phyloP scores from a whole-genome alignment of 2,329 filamentous ascomycete species.

The Fusarium mangiferae region DNA sequence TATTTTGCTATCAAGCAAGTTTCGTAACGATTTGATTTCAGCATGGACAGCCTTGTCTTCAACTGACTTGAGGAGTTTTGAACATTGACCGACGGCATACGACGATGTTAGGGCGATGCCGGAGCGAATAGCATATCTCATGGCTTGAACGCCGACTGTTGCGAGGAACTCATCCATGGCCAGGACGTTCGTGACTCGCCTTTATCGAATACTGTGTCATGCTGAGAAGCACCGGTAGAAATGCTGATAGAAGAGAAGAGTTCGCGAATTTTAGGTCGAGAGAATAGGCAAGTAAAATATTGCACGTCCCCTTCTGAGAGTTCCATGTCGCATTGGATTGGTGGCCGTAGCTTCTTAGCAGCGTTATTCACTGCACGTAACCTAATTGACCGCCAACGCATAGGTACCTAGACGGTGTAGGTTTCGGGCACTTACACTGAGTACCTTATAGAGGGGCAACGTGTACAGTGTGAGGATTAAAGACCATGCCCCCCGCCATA shows the following conservation, averaged over 20 bases:
- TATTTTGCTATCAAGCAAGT: slow-evolving; percentile 85
- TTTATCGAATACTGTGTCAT: slow-evolving; percentile 19
- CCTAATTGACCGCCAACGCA: slow-evolving; percentile 27
- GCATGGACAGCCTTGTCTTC: slow-evolving; percentile 73
- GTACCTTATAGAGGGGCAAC: slow-evolving; percentile 28
- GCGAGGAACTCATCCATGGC: slow-evolving; percentile 75
- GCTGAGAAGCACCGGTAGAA: slow-evolving; percentile 1
- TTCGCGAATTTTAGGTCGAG: neutral
- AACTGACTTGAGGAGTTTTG: slow-evolving; percentile 79
- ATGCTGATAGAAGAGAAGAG: neutral
- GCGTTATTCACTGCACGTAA: slow-evolving; percentile 30
- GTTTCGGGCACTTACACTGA: slow-evolving; percentile 16
- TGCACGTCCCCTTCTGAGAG: slow-evolving; percentile 20
- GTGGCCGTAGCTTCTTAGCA: slow-evolving; percentile 17
- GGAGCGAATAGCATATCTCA: slow-evolving; percentile 92
- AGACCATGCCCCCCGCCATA: slow-evolving; percentile 13
- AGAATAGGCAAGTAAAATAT: neutral
- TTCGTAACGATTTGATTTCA: slow-evolving; percentile 78
- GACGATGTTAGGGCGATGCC: slow-evolving; percentile 86
- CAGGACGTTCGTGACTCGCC: slow-evolving; percentile 9
- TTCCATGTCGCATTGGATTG: slow-evolving; percentile 26
- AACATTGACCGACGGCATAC: slow-evolving; percentile 86
- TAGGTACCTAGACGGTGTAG: neutral
- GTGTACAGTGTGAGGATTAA: slow-evolving; percentile 36
- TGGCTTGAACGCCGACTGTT: slow-evolving; percentile 72